Conservation (phyloP, 1,139 yeast genomes). For the Komagataea norvegica region DNA sequence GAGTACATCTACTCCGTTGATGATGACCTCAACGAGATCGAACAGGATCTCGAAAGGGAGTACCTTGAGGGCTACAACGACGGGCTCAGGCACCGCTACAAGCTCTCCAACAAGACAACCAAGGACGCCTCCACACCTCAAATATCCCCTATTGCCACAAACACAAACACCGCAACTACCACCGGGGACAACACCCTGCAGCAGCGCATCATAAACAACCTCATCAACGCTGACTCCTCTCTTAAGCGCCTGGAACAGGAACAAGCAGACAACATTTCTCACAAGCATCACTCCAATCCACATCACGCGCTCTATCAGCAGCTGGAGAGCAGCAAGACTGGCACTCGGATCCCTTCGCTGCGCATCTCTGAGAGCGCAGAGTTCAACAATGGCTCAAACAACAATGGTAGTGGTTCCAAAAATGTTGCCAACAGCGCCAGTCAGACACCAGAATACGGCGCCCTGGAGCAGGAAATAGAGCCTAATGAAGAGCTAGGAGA, state of each 20-base stretch:
- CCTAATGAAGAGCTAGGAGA: constrained; percentile 23
- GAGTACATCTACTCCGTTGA: constrained; percentile 61
- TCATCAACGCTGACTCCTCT: constrained; percentile 25
- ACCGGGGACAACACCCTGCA: constrained; percentile 1
- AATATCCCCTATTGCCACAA: background rate
- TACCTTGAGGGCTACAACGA: constrained; percentile 70
- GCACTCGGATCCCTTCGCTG: too few relatives aligned
- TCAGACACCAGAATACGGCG: too few relatives aligned
- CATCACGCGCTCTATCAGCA: constrained; percentile 10
- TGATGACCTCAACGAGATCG: constrained; percentile 64
- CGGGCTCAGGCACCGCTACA: constrained; percentile 47
- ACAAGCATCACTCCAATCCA: constrained; percentile 7
- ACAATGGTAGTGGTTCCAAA: too few relatives aligned
- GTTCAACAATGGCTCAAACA: too few relatives aligned
- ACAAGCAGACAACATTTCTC: constrained; percentile 22
- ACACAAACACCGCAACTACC: too few relatives aligned
- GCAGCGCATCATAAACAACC: constrained; percentile 15
- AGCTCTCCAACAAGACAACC: constrained; percentile 21
- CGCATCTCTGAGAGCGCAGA: background rate
- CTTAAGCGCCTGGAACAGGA: constrained; percentile 21
- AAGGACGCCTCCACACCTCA: constrained; percentile 7
- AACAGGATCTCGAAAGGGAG: constrained; percentile 54
- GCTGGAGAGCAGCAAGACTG: constrained; percentile 5
- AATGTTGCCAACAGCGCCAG: too few relatives aligned
- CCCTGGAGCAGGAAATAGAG: too few relatives aligned